phyloP scores from a whole-genome alignment of 192 early-diverging fungal species.

The Gigaspora rosea region DNA sequence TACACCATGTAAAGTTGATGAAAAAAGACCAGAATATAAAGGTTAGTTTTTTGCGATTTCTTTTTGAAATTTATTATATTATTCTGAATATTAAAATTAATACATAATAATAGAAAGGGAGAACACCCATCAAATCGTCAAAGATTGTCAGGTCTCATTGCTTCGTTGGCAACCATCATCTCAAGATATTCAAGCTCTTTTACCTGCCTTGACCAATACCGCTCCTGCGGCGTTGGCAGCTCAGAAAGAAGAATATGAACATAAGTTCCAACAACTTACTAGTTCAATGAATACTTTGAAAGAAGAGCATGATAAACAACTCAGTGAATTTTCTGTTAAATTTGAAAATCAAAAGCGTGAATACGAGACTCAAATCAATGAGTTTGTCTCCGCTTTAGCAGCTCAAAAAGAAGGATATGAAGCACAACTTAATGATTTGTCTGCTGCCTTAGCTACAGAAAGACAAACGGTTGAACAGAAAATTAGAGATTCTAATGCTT shows the following conservation, averaged over 20 bases:
- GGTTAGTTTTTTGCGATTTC: not conserved
- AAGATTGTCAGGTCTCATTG: slow-evolving; percentile 31
- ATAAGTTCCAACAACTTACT: slow-evolving; percentile 11
- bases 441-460: not conserved
- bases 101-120: not conserved
- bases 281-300: not conserved
- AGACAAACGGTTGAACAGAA: not conserved
- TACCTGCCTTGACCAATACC: slow-evolving; percentile 30
- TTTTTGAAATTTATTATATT: too few relatives aligned
- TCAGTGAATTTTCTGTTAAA: not conserved
- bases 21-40: not conserved
- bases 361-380: slow-evolving; percentile 10
- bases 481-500: not conserved
- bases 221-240: slow-evolving; percentile 23
- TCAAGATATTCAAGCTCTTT: slow-evolving; percentile 3
- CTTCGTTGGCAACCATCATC: slow-evolving; percentile 30
- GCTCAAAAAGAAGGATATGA: slow-evolving; percentile 24
- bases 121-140: slow-evolving; percentile 3
- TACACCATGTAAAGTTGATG: slow-evolving; percentile 2
- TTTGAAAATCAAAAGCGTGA: slow-evolving; percentile 8
- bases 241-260: slow-evolving; percentile 34
- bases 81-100: not conserved
- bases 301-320: slow-evolving; percentile 8
- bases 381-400: not conserved
- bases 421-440: slow-evolving; percentile 18